Evolutionary conservation across 495 filamentous ascomycete species (phyloP), one percentile per base, ranked within the genome.

Genomic region (Penicillium turbatum): DNA sequence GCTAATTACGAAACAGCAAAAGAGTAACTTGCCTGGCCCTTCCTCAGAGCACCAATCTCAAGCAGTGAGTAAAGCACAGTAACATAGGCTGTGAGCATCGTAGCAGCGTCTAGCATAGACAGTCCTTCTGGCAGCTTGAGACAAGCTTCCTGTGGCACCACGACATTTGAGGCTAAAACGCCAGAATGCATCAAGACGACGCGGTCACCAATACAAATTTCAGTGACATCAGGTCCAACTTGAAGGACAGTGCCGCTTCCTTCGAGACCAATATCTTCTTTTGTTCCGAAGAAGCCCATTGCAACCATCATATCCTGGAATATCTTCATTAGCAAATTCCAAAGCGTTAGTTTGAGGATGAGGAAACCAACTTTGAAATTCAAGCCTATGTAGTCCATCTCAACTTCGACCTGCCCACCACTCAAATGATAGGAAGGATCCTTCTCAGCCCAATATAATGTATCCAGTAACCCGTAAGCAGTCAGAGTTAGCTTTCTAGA

Each of bases 381-480:
- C 0, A 78, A 31, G 0, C 72, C 75, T 5, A 71, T 62, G 37
- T 68, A 67, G n/a, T 71, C 51, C 6, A 74, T 59, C 36, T 74
- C 62, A n/a, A 74, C 38, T 48, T 72, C 67, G 34, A 72, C 54
- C 27, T 73, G 54, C 9, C 67, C 51, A 5, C 51, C 35, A 11
- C 32, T 16, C 16, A 70, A 29, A 10, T 37, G 2, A 26, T 30
- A 11, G 3, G 5, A 16, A 19, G 42, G 13, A 3, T 31, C 40
- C 26, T n/a, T 15, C 17, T 16, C 48, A 5, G 53, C 39, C 70
- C 70, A 73, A 3, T 34, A 15, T 12, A 73, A 24, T 1, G 63
- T 61, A 16, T 66, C 53, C 5, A 73, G 24, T 1, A 60, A 41
- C 1, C 67, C 69, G 26, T 54, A 62, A 5, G 57, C 44, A 0